These are phyloP conservation scores for Suillus hirtellus DNA, from an alignment of 768 basidiomycete genomes.

Conservation along the genomic window DNA sequence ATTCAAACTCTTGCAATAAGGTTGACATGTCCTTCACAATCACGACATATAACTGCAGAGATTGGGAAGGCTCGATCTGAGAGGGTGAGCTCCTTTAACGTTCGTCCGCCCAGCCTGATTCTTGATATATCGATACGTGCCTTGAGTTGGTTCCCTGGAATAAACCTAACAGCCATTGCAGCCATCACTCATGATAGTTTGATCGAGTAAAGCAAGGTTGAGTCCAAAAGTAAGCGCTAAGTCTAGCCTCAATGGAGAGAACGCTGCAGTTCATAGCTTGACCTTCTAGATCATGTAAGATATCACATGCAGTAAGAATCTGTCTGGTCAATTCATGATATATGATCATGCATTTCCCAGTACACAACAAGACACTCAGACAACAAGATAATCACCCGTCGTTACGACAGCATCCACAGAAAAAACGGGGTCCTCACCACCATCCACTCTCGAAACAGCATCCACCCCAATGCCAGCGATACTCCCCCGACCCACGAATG, in stretches of 20 bases:
- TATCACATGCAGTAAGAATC: neutral
- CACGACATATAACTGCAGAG: too few relatives aligned
- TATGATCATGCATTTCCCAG: neutral
- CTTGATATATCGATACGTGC: neutral
- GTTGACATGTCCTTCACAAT: too few relatives aligned
- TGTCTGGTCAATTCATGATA: neutral
- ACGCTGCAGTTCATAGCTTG: neutral
- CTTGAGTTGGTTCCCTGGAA: neutral
- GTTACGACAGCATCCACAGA: slow-evolving; percentile 58
- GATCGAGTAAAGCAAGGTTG: neutral
- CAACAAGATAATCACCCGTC: slow-evolving; percentile 58
- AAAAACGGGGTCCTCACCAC: slow-evolving; percentile 48
- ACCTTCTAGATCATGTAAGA: neutral
- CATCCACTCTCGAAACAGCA: slow-evolving; percentile 53
- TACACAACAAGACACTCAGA: slow-evolving; percentile 27
- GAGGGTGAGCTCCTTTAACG: too few relatives aligned
- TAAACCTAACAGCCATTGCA: neutral
- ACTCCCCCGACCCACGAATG: slow-evolving; percentile 80
- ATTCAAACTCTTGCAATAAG: too few relatives aligned
- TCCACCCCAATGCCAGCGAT: slow-evolving; percentile 74
- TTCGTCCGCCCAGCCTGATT: neutral
- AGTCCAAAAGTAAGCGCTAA: neutral
- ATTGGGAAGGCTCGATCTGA: too few relatives aligned
- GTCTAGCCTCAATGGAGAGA: neutral
- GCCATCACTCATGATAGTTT: too few relatives aligned